These are phyloP conservation scores for Ustilago bromivora DNA, from an alignment of 1,284 basidiomycete species.

Conservation along the genomic window DNA sequence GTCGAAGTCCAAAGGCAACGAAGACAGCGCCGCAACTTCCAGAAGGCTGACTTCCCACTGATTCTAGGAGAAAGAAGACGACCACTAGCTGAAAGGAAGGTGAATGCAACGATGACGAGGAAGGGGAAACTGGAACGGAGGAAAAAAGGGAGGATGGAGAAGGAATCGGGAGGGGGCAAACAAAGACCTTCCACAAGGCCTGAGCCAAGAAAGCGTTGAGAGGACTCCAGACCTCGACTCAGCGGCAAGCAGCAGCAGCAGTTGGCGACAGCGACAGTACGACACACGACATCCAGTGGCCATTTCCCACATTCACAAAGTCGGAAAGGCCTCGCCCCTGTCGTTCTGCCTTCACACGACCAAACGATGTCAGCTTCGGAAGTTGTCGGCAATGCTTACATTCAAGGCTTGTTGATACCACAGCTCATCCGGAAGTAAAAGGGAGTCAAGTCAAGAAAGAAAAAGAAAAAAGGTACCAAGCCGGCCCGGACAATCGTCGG, in stretches of 20 bases:
- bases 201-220: background rate
- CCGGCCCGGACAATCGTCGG: background rate
- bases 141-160: background rate
- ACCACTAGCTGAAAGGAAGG: background rate
- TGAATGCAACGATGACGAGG: background rate
- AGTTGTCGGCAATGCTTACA: too few species aligned
- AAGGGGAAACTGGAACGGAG: background rate
- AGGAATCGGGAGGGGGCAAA: background rate
- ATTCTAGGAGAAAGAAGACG: conserved; percentile 14
- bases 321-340: background rate
- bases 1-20: background rate
- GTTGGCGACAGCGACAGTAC: background rate
- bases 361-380: too few species aligned
- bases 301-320: background rate
- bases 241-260: background rate
- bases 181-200: background rate
- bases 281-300: background rate
- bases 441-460: background rate
- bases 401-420: background rate
- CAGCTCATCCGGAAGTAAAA: background rate
- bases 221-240: conserved; percentile 1
- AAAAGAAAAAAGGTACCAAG: background rate
- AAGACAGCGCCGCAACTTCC: conserved; percentile 6
- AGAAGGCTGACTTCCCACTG: conserved; percentile 15
- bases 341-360: background rate